phyloP scores from a whole-genome alignment of 2,329 filamentous ascomycete species.

The Fusarium tanahbumbuense region DNA sequence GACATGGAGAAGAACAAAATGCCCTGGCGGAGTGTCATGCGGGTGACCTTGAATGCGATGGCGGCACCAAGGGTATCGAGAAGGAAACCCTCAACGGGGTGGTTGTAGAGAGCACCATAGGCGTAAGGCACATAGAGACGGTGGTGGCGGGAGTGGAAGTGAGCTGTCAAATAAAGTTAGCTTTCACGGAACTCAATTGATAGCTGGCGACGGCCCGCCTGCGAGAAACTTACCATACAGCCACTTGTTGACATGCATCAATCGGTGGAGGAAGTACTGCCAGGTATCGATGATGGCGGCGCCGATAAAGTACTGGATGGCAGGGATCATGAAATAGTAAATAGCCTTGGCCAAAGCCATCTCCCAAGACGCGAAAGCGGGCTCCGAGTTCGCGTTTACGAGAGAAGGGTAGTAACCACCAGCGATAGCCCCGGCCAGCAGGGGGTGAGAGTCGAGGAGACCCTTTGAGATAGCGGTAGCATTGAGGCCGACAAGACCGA shows the following conservation, averaged over 20 bases:
- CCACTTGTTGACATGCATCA: slow-evolving; percentile 98
- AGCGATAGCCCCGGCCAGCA: slow-evolving; percentile 78
- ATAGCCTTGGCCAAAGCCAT: slow-evolving; percentile 77
- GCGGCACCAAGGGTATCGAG: slow-evolving; percentile 91
- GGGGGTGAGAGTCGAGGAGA: slow-evolving; percentile 75
- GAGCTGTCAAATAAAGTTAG: slow-evolving; percentile 62
- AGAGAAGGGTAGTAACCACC: slow-evolving; percentile 85
- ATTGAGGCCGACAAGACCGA: slow-evolving; percentile 81
- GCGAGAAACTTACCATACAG: slow-evolving; percentile 79
- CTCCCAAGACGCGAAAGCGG: slow-evolving; percentile 88
- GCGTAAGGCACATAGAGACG: slow-evolving; percentile 97
- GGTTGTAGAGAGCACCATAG: slow-evolving; percentile 96
- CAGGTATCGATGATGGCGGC: slow-evolving; percentile 89
- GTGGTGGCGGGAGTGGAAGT: slow-evolving; percentile 95
- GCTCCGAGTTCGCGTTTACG: slow-evolving; percentile 69
- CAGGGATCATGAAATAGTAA: slow-evolving; percentile 83
- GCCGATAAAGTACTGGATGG: slow-evolving; percentile 79
- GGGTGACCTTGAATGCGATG: slow-evolving; percentile 81
- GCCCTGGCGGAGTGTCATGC: slow-evolving; percentile 86
- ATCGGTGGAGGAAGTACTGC: slow-evolving; percentile 97
- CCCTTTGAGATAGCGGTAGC: slow-evolving; percentile 79
- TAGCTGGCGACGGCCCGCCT: neutral
- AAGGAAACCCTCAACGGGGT: slow-evolving; percentile 92
- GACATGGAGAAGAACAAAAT: slow-evolving; percentile 91
- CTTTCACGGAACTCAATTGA: neutral